A percentile compares a stretch with the other conserved stretches of the same genome.
Evolutionary conservation across 108 stramenopile species (phyloP).

Genomic region (Stephanodiscus minutulus): DNA sequence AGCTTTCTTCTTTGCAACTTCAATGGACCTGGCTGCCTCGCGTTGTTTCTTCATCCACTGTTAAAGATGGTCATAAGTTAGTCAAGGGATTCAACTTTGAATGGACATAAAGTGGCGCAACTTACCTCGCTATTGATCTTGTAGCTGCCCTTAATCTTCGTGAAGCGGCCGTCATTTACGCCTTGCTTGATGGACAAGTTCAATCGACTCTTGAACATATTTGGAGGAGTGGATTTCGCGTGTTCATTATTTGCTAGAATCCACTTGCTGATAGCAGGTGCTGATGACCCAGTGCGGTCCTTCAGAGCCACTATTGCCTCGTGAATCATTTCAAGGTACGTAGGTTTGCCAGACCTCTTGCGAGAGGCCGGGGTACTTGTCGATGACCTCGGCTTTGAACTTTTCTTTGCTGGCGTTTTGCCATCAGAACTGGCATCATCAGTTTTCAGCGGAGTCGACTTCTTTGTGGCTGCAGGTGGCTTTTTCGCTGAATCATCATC

Average conservation of each 20-base stretch:
- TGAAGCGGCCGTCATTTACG: conserved; percentile 62
- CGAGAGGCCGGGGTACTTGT: neutral
- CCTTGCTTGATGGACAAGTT: conserved; percentile 68
- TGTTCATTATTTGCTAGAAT: conserved; percentile 57
- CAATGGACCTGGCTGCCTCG: conserved; percentile 48
- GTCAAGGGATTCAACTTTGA: neutral
- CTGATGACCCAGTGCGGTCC: conserved; percentile 76
- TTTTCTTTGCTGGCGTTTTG: conserved; percentile 17
- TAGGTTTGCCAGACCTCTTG: conserved; percentile 33
- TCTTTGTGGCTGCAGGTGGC: neutral
- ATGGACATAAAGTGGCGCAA: neutral
- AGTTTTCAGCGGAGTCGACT: conserved; percentile 4
- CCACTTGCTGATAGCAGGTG: conserved; percentile 73
- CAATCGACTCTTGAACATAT: conserved; percentile 56
- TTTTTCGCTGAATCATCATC: neutral
- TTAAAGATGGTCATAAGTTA: neutral
- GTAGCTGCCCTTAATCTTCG: conserved; percentile 69
- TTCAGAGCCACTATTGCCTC: conserved; percentile 74
- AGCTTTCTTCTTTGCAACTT: conserved; percentile 51
- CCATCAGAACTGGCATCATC: conserved; percentile 10
- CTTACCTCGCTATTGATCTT: conserved; percentile 61
- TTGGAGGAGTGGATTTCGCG: conserved; percentile 31
- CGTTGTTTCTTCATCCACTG: conserved; percentile 58
- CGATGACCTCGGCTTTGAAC: conserved; percentile 3
- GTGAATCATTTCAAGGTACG: conserved; percentile 68